Evolutionary conservation across 2,329 filamentous ascomycete genomes (phyloP).

Genomic region (Coniochaeta sp.): DNA sequence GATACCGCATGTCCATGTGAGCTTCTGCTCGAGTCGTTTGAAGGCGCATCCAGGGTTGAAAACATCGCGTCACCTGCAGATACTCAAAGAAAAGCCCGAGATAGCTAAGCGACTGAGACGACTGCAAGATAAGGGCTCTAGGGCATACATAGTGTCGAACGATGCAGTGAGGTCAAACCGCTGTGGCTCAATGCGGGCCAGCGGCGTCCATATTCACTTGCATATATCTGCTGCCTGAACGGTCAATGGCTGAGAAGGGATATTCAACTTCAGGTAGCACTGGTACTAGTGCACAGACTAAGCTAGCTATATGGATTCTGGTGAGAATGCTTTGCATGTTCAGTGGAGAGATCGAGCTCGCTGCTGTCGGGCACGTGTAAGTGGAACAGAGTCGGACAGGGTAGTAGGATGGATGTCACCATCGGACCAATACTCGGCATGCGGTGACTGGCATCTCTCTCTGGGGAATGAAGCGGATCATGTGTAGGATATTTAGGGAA

Average conservation of each 20-base stretch:
- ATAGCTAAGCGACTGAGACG: neutral
- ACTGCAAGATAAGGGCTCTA: neutral
- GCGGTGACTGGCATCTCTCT: neutral
- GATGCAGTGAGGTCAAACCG: neutral
- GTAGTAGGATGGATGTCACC: neutral
- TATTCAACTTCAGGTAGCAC: neutral
- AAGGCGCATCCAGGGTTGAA: neutral
- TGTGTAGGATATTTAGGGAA: conserved; percentile 12
- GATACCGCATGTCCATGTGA: neutral
- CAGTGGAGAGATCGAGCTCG: neutral
- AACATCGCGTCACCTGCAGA: neutral
- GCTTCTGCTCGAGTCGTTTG: neutral
- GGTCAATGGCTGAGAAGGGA: neutral
- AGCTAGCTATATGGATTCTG: neutral
- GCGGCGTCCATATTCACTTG: neutral
- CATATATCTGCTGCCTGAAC: neutral
- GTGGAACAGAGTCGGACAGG: neutral
- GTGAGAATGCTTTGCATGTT: neutral
- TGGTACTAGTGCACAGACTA: neutral
- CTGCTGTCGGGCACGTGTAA: neutral
- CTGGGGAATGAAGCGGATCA: neutral
- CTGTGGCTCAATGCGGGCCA: too few species aligned
- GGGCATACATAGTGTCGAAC: neutral
- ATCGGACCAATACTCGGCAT: neutral
- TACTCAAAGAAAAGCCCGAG: neutral